These are phyloP conservation scores for Acanthamoeba lugdunensis DNA, from an alignment of 208 protist genomes.

Conservation along the genomic window DNA sequence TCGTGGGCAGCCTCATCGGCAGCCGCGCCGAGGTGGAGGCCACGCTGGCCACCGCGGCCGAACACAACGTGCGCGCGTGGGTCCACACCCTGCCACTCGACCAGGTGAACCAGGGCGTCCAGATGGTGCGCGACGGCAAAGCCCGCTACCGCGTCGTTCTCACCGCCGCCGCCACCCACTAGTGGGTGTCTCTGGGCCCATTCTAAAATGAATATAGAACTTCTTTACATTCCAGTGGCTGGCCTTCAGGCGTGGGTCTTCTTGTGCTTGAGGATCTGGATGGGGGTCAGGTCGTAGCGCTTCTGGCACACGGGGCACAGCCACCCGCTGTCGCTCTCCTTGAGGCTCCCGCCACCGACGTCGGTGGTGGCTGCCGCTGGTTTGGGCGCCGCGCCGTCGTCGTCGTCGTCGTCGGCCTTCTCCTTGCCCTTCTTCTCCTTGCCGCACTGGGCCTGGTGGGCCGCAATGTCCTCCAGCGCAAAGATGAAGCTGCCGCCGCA, in stretches of 20 bases:
- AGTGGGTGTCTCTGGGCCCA: too few relatives aligned
- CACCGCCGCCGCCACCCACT: background rate
- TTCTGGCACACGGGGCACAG: constrained; percentile 47
- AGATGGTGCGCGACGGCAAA: constrained; percentile 40
- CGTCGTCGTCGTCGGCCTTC: background rate
- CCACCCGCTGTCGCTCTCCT: constrained; percentile 45
- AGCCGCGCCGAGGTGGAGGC: constrained; percentile 1
- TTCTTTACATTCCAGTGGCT: too few relatives aligned
- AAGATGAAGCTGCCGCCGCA: constrained; percentile 40
- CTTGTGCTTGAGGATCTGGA: constrained; percentile 55
- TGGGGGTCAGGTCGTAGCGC: constrained; percentile 22
- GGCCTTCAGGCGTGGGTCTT: background rate
- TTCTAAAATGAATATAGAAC: too few relatives aligned
- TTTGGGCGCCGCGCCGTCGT: background rate
- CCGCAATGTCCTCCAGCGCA: constrained; percentile 37
- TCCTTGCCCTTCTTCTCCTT: background rate
- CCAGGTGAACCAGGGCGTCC: constrained; percentile 70
- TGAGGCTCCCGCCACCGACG: background rate
- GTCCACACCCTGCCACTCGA: constrained; percentile 60
- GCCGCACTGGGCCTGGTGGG: background rate
- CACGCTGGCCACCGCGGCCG: constrained; percentile 67
- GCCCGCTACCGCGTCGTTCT: constrained; percentile 73
- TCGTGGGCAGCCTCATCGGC: constrained; percentile 72
- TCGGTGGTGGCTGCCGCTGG: background rate
- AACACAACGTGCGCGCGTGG: constrained; percentile 43